These are phyloP conservation scores for Aureobasidium mangrovei DNA, from an alignment of 2,329 filamentous ascomycete genomes.

Conservation along the genomic window DNA sequence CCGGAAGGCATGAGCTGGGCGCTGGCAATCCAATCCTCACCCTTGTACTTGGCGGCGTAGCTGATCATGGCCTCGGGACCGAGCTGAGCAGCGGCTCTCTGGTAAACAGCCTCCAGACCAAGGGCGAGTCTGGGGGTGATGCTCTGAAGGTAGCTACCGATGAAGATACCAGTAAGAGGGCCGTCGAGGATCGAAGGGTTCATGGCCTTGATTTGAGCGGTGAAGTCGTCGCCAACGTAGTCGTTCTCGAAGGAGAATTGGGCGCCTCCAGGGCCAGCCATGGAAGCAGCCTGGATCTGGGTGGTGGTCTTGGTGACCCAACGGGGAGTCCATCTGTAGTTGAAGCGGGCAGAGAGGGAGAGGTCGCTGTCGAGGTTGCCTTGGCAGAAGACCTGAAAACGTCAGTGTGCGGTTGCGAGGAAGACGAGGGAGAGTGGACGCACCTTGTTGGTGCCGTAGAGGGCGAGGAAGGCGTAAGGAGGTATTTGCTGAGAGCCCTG, in stretches of 20 bases:
- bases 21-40: constrained; percentile 84
- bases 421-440: background rate
- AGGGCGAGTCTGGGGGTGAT: constrained; percentile 79
- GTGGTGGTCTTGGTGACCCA: constrained; percentile 81
- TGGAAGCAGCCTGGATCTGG: constrained; percentile 54
- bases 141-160: constrained; percentile 91
- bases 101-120: constrained; percentile 89
- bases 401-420: constrained; percentile 14
- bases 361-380: constrained; percentile 92
- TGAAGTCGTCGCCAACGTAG: constrained; percentile 89
- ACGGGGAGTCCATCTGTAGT: constrained; percentile 76
- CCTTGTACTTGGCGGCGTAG: constrained; percentile 87
- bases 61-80: constrained; percentile 86
- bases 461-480: constrained; percentile 87
- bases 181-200: constrained; percentile 94
- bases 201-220: constrained; percentile 81
- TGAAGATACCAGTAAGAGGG: constrained; percentile 86
- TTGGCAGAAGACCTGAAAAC: constrained; percentile 76
- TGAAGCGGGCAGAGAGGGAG: constrained; percentile 77
- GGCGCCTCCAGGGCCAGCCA: constrained; percentile 58
- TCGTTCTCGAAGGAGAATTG: constrained; percentile 94
- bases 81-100: constrained; percentile 72
- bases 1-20: constrained; percentile 85
- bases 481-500: constrained; percentile 84
- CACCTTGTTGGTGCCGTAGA: constrained; percentile 90